Base-by-base conservation (phyloP, 2,329 filamentous ascomycete genomes). In the Ophiobolus disseminans region DNA sequence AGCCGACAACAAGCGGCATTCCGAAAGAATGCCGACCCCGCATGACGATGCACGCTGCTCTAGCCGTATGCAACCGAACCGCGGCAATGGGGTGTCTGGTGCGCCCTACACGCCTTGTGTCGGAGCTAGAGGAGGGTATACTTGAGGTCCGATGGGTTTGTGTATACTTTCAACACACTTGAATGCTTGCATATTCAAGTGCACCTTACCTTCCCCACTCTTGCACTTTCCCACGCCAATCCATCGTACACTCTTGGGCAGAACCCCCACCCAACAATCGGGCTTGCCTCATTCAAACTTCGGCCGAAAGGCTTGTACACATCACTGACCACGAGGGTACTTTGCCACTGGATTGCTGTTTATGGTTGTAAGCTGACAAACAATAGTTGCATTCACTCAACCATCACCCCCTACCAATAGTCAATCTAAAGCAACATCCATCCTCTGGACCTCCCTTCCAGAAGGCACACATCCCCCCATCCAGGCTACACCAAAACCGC, bases 21-120 rank as follows among this genome's bases (percentile, higher is more conserved):
- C 45, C 45, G 37, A 36, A 35, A 6, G 16, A 36, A 50, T 17
- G 40, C 48, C 54, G 45, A 45, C 35, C 41, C 48, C 55, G 37
- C 44, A 40, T 22, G 36, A 10, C 8, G 10, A 31, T 31, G 28
- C 25, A 17, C 36, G 30, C 46, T 39, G 45, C 41, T 45, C 48
- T 48, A 49, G 41, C 55, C 57, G 57, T 32, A 28, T 42, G 35
- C 55, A 58, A 57, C 57, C 57, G 57, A 58, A 49, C 55, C 57
- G 57, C 55, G 55, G 50, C 16, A 52, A 40, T 23, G 7, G 21
- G 20, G 39, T 48, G 38, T 31, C 32, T 25, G 49, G 49, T 42
- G 42, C 38, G 34, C 31, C 20, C 22, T 43, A 30, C 32, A 48
- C 46, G 47, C 51, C 48, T 41, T 57, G 50, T 39, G 35, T 39